Percentiles rank a stretch among this genome's conserved stretches.
These are phyloP conservation scores for Daldinia sp. DNA, from an alignment of 2,329 filamentous ascomycete genomes.

Conservation along the genomic window DNA sequence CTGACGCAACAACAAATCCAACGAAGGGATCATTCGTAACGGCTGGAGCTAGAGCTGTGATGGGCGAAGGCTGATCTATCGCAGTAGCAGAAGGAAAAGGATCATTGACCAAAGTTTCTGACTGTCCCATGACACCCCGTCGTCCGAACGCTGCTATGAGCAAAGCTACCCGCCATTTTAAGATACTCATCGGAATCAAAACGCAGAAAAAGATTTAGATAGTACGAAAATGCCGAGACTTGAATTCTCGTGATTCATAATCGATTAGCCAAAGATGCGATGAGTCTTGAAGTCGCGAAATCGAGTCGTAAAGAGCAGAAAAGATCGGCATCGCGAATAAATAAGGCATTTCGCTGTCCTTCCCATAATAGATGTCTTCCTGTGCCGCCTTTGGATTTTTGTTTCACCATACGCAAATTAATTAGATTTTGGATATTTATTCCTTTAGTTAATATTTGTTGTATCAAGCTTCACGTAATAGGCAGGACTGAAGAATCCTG, in stretches of 20 bases:
- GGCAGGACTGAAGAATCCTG: conserved; percentile 2
- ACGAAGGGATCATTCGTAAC: conserved; percentile 21
- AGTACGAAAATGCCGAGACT: neutral
- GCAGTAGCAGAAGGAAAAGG: neutral
- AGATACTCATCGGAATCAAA: neutral
- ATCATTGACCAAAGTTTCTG: neutral
- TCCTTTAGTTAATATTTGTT: neutral
- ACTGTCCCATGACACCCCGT: conserved; percentile 11
- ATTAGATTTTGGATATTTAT: neutral
- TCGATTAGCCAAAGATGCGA: neutral
- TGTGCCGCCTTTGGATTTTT: neutral
- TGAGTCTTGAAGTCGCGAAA: neutral
- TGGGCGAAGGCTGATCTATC: neutral
- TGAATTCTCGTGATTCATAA: neutral
- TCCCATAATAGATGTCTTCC: neutral
- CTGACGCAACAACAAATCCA: conserved; percentile 11
- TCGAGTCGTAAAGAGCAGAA: neutral
- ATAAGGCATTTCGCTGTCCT: neutral
- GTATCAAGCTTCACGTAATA: neutral
- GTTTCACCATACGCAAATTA: conserved; percentile 10
- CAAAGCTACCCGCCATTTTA: conserved; percentile 1
- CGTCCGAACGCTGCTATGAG: conserved; percentile 1
- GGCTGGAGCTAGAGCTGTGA: neutral
- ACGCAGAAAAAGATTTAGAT: neutral
- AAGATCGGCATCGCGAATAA: conserved; percentile 2